Percentiles rank a stretch among this genome's conserved stretches.
Conservation (phyloP, 2,329 filamentous ascomycete genomes). For the Microsporum audouinii region DNA sequence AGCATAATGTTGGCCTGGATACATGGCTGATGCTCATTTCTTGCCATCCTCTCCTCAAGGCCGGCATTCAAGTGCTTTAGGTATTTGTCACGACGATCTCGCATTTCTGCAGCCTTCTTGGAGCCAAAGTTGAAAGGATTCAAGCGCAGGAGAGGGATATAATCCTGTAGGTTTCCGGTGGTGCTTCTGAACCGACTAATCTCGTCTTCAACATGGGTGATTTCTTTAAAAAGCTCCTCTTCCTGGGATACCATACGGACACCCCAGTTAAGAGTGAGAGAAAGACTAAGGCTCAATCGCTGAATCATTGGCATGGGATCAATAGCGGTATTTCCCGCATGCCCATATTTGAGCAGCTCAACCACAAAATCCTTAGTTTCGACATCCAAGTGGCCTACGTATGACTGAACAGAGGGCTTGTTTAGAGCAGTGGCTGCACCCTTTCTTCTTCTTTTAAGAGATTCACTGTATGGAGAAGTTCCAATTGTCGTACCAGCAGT, state of each 20-base stretch:
- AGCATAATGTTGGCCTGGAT: constrained; percentile 57
- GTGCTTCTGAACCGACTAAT: constrained; percentile 50
- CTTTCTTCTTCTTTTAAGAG: constrained; percentile 52
- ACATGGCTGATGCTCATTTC: constrained; percentile 51
- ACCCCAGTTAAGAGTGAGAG: constrained; percentile 56
- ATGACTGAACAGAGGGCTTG: constrained; percentile 51
- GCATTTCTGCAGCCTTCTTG: constrained; percentile 48
- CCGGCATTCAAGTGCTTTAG: constrained; percentile 46
- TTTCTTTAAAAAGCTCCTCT: constrained; percentile 51
- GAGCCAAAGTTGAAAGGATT: constrained; percentile 53
- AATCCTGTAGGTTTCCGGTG: constrained; percentile 51
- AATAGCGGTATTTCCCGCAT: constrained; percentile 43
- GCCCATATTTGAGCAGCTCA: constrained; percentile 49
- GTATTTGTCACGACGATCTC: constrained; percentile 50
- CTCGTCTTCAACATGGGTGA: constrained; percentile 51
- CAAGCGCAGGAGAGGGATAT: constrained; percentile 47
- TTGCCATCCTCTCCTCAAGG: constrained; percentile 49
- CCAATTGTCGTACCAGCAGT: constrained; percentile 58
- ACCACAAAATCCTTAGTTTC: constrained; percentile 53
- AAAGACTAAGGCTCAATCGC: constrained; percentile 50
- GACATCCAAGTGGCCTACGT: constrained; percentile 50
- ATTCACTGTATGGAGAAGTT: constrained; percentile 55
- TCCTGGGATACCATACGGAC: constrained; percentile 48
- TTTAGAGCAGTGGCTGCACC: constrained; percentile 55
- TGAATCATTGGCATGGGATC: constrained; percentile 60